phyloP scores from a whole-genome alignment of 73 alveolate genomes.

The Tetrahymena elliotti region DNA sequence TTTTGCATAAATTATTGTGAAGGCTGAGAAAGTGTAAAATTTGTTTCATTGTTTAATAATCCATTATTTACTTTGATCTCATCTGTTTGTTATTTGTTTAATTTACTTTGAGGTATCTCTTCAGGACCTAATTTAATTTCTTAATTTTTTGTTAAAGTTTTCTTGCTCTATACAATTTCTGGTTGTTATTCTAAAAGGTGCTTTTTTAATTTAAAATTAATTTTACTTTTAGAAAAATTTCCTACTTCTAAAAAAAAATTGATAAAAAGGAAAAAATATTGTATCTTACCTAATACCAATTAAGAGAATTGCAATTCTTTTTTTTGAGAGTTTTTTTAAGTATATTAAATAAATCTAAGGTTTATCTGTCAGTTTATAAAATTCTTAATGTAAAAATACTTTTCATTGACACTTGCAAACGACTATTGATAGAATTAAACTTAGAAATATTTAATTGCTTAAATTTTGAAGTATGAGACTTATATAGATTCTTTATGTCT shows the following conservation, averaged over 20 bases:
- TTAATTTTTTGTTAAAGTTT: no score
- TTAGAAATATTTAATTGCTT: neutral
- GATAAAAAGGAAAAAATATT: neutral
- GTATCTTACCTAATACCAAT: neutral
- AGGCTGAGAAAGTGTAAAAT: neutral
- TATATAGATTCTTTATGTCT: neutral
- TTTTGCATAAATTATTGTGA: neutral
- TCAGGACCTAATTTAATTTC: no score
- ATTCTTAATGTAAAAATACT: neutral
- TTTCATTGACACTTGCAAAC: neutral
- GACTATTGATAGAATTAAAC: neutral
- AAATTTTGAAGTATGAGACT: neutral
- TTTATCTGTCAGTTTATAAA: neutral
- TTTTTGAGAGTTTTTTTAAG: neutral
- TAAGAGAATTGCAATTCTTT: neutral
- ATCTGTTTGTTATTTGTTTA: neutral
- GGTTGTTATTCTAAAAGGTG: no score
- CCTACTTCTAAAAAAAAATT: neutral
- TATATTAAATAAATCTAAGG: neutral
- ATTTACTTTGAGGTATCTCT: neutral
- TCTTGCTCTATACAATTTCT: no score
- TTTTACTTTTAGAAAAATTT: neutral
- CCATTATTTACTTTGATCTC: neutral
- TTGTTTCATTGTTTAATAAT: neutral
- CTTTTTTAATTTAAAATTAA: no score